phyloP scores from a whole-genome alignment of 106 monocot genomes.

The Phalaenopsis aphrodite region DNA sequence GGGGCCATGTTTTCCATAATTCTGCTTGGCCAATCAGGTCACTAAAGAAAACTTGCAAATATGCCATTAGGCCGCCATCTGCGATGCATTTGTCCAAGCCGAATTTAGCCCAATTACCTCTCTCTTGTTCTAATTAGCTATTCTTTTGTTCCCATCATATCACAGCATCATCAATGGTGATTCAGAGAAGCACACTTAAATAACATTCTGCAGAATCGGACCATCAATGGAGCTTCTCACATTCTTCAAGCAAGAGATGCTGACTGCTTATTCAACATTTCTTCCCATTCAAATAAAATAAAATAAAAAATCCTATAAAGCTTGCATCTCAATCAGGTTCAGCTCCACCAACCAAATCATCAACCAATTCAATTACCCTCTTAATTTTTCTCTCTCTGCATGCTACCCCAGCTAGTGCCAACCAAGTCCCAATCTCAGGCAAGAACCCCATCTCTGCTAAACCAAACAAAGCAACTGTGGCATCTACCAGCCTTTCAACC shows the following conservation, averaged over 20 bases:
- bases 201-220: no score
- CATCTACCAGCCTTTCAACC: slow-evolving; percentile 53
- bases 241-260: not conserved
- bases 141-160: not conserved
- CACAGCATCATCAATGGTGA: not conserved
- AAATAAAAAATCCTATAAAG: not conserved
- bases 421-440: slow-evolving; percentile 61
- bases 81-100: not conserved
- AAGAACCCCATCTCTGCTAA: slow-evolving; percentile 51
- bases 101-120: not conserved
- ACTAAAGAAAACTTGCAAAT: not conserved
- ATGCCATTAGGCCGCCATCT: not conserved
- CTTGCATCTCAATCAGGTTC: not conserved
- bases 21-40: not conserved
- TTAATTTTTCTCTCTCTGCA: slow-evolving; percentile 59
- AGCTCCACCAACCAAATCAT: slow-evolving; percentile 8
- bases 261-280: not conserved
- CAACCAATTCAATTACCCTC: slow-evolving; percentile 37
- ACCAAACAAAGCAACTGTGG: slow-evolving; percentile 48
- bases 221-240: no score
- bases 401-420: slow-evolving; percentile 31
- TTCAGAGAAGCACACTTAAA: not conserved
- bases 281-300: not conserved
- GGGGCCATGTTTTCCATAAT: not conserved
- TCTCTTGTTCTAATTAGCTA: not conserved